Evolutionary conservation across 2,329 filamentous ascomycete species (phyloP).

Genomic region (Stemphylium vesicarium): DNA sequence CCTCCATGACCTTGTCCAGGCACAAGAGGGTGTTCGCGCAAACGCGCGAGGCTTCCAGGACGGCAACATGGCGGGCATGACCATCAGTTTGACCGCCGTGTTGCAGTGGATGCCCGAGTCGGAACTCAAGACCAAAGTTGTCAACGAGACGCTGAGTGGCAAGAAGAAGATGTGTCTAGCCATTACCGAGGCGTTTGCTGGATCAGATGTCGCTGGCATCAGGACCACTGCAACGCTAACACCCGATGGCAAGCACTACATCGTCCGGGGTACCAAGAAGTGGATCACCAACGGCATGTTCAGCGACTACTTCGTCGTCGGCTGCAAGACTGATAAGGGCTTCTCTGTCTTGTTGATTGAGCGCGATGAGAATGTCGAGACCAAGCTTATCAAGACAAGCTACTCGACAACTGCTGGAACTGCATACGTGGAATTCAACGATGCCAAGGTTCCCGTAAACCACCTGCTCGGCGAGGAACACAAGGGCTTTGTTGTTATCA

Average conservation of each 20-base stretch:
- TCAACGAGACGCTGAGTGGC: conserved; percentile 75
- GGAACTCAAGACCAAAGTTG: conserved; percentile 69
- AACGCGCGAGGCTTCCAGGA: conserved; percentile 84
- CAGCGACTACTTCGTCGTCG: conserved; percentile 82
- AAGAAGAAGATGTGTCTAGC: conserved; percentile 89
- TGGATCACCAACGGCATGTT: conserved; percentile 87
- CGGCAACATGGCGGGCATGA: conserved; percentile 86
- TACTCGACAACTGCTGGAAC: conserved; percentile 83
- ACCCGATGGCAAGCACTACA: conserved; percentile 59
- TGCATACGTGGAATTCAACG: conserved; percentile 80
- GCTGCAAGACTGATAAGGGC: conserved; percentile 78
- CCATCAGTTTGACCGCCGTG: conserved; percentile 79
- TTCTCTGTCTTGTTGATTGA: conserved; percentile 79
- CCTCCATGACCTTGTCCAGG: conserved; percentile 80
- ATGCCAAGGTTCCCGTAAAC: conserved; percentile 81
- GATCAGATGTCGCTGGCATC: conserved; percentile 79
- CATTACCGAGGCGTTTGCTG: conserved; percentile 88
- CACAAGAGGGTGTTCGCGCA: conserved; percentile 73
- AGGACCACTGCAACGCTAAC: conserved; percentile 70
- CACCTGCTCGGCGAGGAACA: conserved; percentile 82
- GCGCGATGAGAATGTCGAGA: conserved; percentile 76
- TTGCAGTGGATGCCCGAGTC: conserved; percentile 77
- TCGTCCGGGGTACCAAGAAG: conserved; percentile 75
- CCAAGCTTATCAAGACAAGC: conserved; percentile 77
- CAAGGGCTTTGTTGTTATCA: conserved; percentile 83